Evolutionary conservation across 805 yeast genomes (phyloP).

Genomic region (Starmerella powellii): DNA sequence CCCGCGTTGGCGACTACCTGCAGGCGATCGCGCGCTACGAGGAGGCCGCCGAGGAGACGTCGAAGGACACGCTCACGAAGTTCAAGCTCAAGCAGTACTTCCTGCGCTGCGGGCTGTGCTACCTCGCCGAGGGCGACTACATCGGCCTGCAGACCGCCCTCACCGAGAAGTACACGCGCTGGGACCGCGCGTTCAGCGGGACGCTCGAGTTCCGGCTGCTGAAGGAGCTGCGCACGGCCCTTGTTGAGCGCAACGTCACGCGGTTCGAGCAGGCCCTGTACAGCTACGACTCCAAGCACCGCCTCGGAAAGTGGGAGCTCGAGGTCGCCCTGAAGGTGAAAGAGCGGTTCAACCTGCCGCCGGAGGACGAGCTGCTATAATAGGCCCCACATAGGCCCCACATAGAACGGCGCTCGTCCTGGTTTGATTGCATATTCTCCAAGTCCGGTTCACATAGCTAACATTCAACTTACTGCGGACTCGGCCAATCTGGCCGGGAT

Average conservation of each 20-base stretch:
- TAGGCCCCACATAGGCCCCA: neutral
- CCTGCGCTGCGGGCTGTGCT: slow-evolving; percentile 17
- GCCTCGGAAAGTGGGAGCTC: slow-evolving; percentile 18
- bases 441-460: too few relatives aligned
- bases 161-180: neutral
- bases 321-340: slow-evolving; percentile 16
- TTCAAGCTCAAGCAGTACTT: slow-evolving; percentile 13
- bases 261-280: slow-evolving; percentile 19
- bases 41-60: slow-evolving; percentile 10
- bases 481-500: too few relatives aligned
- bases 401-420: too few relatives aligned
- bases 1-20: slow-evolving; percentile 6
- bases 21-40: slow-evolving; percentile 16
- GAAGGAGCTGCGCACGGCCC: slow-evolving; percentile 11
- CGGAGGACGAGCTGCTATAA: slow-evolving; percentile 14
- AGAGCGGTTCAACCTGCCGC: slow-evolving; percentile 7
- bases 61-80: slow-evolving; percentile 4
- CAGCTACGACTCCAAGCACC: slow-evolving; percentile 16
- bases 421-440: too few relatives aligned
- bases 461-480: too few relatives aligned
- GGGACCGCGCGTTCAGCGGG: slow-evolving; percentile 16
- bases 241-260: slow-evolving; percentile 11
- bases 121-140: slow-evolving; percentile 14
- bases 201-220: slow-evolving; percentile 15
- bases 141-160: slow-evolving; percentile 10